phyloP scores from a whole-genome alignment of 2,329 filamentous ascomycete species.

The Alternaria brassicae region DNA sequence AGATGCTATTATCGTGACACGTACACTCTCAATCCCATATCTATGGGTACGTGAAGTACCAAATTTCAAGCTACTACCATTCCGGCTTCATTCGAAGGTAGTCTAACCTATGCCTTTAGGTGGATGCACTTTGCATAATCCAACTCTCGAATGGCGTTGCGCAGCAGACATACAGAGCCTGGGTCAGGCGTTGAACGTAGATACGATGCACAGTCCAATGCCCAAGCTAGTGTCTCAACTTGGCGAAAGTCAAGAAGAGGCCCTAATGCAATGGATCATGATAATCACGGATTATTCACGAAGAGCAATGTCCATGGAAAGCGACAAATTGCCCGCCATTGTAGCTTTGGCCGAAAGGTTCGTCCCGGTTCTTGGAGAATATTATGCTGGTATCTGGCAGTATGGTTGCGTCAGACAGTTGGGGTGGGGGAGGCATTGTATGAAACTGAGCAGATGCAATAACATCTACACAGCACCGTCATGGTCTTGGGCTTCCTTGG shows the following conservation, averaged over 20 bases:
- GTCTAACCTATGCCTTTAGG: not conserved
- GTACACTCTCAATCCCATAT: not conserved
- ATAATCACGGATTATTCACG: accelerated
- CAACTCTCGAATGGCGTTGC: not conserved
- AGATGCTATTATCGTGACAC: not conserved
- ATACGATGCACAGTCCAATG: accelerated
- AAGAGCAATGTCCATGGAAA: not conserved
- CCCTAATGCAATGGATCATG: accelerated
- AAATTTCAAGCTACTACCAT: not conserved
- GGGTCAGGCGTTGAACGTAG: not conserved
- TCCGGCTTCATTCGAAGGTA: not conserved
- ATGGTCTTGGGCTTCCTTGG: not conserved
- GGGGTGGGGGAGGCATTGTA: not conserved
- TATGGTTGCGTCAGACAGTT: not conserved
- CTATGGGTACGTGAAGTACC: not conserved
- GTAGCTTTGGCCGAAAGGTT: not conserved
- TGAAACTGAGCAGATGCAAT: not conserved
- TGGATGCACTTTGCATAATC: not conserved
- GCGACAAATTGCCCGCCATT: not conserved
- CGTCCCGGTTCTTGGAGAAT: accelerated
- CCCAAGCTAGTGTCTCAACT: not conserved
- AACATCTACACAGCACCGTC: not conserved
- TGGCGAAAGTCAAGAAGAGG: accelerated
- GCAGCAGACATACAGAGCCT: not conserved
- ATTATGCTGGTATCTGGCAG: not conserved